Percentiles rank a stretch among this genome's conserved stretches.
phyloP scores from a whole-genome alignment of 768 basidiomycete genomes.

The Lentinula detonsa region DNA sequence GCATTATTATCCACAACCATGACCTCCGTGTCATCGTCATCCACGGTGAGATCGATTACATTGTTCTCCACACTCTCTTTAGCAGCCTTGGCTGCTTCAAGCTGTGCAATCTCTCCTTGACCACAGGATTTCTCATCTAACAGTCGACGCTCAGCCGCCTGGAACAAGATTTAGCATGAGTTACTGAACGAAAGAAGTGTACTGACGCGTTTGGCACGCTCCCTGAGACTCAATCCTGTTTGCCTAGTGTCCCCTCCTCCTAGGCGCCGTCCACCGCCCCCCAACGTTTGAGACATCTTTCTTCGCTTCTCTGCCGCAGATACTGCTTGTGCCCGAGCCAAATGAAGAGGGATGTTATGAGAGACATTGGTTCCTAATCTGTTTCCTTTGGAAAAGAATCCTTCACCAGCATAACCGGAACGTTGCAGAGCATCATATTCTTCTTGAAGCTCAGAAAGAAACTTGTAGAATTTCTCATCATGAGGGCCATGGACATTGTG shows the following conservation, averaged over 20 bases:
- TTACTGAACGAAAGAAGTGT: background rate
- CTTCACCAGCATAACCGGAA: conserved; percentile 86
- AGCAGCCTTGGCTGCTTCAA: conserved; percentile 66
- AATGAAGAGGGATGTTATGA: conserved; percentile 60
- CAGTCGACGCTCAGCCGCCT: conserved; percentile 85
- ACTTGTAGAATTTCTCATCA: conserved; percentile 78
- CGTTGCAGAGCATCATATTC: conserved; percentile 78
- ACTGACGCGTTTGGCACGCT: conserved; percentile 67
- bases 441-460: conserved; percentile 66
- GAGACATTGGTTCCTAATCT: conserved; percentile 63
- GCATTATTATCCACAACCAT: conserved; percentile 20
- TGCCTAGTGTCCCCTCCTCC: conserved; percentile 41
- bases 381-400: conserved; percentile 48
- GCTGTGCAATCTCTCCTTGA: conserved; percentile 47
- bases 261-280: conserved; percentile 43
- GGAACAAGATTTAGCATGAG: conserved; percentile 4
- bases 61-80: conserved; percentile 54
- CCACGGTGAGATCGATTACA: conserved; percentile 55
- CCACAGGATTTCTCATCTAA: conserved; percentile 74
- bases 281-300: conserved; percentile 34
- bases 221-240: conserved; percentile 46
- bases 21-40: conserved; percentile 25
- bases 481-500: conserved; percentile 90
- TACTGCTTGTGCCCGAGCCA: conserved; percentile 62
- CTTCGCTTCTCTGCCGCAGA: conserved; percentile 77